Percentiles rank a stretch among this genome's conserved stretches.
phyloP scores from a whole-genome alignment of 176 grass and related monocot species.

The Hordeum marinum region DNA sequence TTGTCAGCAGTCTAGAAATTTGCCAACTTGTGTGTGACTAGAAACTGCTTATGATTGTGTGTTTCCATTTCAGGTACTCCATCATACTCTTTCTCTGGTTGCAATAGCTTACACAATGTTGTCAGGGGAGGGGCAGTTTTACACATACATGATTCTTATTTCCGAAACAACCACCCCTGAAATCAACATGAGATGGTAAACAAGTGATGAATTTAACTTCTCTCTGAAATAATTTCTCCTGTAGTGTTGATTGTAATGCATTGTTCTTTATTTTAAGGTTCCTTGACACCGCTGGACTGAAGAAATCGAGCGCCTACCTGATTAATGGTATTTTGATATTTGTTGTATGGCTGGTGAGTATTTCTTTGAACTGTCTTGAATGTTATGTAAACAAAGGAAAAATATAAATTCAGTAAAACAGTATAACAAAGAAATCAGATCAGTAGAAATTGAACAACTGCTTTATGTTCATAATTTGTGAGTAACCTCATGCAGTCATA shows the following conservation, averaged over 20 bases:
- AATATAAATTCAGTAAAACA: background rate
- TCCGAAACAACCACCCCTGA: slow-evolving; percentile 86
- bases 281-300: slow-evolving; percentile 90
- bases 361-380: background rate
- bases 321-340: slow-evolving; percentile 88
- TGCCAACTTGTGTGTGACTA: background rate
- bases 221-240: background rate
- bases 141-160: slow-evolving; percentile 85
- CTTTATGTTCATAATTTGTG: background rate
- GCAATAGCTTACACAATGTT: slow-evolving; percentile 87
- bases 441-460: background rate
- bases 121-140: slow-evolving; percentile 85
- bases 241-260: slow-evolving; percentile 21
- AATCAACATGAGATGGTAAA: slow-evolving; percentile 92
- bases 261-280: slow-evolving; percentile 64
- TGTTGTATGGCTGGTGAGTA: slow-evolving; percentile 77
- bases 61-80: slow-evolving; percentile 67
- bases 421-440: background rate
- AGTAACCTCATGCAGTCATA: background rate
- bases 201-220: background rate
- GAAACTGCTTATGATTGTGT: slow-evolving; percentile 16
- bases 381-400: slow-evolving; percentile 2
- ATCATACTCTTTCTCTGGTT: slow-evolving; percentile 76
- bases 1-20: background rate
- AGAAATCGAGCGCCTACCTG: slow-evolving; percentile 77